These are phyloP conservation scores for Discostella stelligera DNA, from an alignment of 352 stramenopile genomes.

Conservation along the genomic window DNA sequence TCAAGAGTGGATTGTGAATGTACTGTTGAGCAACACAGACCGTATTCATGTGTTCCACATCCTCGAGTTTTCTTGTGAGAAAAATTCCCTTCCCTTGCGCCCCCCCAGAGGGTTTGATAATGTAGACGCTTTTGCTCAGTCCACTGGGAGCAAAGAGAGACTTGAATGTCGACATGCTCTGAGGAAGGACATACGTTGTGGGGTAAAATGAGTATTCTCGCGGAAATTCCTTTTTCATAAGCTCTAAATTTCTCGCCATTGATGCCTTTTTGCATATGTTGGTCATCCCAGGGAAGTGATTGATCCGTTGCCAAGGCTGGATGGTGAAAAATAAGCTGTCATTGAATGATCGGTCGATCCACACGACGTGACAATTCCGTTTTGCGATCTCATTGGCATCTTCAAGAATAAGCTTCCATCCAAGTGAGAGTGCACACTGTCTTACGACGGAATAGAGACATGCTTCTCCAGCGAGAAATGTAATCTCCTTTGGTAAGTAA, in stretches of 20 bases:
- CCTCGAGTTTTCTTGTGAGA: conserved; percentile 88
- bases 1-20: conserved; percentile 88
- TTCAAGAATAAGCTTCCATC: conserved; percentile 57
- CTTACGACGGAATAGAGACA: conserved; percentile 55
- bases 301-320: conserved; percentile 89
- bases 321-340: conserved; percentile 87
- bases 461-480: conserved; percentile 52
- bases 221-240: conserved; percentile 93
- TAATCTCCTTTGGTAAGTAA: conserved; percentile 21
- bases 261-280: conserved; percentile 92
- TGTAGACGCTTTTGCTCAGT: conserved; percentile 90
- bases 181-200: conserved; percentile 94
- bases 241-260: conserved; percentile 92
- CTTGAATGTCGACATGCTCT: conserved; percentile 90
- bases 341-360: conserved; percentile 90
- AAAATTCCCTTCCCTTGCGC: conserved; percentile 92
- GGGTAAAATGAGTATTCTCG: conserved; percentile 89
- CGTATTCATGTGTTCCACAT: conserved; percentile 86
- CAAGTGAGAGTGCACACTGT: conserved; percentile 35
- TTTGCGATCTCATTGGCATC: conserved; percentile 56
- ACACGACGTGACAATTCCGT: conserved; percentile 89
- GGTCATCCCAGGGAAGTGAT: conserved; percentile 95
- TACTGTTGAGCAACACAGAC: conserved; percentile 88
- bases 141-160: conserved; percentile 88
- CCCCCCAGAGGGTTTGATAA: conserved; percentile 90